Evolutionary conservation across 352 stramenopile genomes (phyloP).

Genomic region (Globisporangium cylindrosporum): DNA sequence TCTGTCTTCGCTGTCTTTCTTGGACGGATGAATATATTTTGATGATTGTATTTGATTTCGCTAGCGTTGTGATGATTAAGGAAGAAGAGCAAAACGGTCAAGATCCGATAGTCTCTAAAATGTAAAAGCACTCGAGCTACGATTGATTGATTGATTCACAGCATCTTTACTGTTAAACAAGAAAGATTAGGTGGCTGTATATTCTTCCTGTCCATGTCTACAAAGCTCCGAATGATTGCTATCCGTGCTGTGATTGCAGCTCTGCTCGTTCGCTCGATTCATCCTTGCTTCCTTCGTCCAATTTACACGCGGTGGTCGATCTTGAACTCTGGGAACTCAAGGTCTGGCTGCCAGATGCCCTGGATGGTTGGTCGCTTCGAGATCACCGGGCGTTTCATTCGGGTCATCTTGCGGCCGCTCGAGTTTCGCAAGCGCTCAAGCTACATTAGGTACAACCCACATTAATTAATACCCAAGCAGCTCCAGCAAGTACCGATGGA

Average conservation of each 20-base stretch:
- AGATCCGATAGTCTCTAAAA: background rate
- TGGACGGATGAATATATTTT: slow-evolving; percentile 22
- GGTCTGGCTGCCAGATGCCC: slow-evolving; percentile 86
- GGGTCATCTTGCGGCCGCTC: slow-evolving; percentile 87
- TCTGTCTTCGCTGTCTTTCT: background rate
- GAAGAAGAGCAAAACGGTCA: background rate
- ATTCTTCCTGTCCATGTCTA: background rate
- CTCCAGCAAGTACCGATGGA: background rate
- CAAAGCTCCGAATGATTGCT: background rate
- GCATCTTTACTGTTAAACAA: background rate
- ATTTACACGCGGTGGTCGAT: slow-evolving; percentile 60
- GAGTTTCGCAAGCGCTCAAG: slow-evolving; percentile 82
- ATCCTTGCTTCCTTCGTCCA: background rate
- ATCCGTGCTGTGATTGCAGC: background rate
- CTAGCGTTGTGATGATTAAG: background rate
- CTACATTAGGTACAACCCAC: slow-evolving; percentile 22
- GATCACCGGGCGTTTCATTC: slow-evolving; percentile 81
- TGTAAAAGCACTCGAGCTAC: background rate
- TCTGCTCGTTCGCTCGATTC: background rate
- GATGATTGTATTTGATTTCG: slow-evolving; percentile 17
- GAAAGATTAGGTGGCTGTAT: background rate
- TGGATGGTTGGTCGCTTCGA: slow-evolving; percentile 80
- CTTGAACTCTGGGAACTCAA: slow-evolving; percentile 84
- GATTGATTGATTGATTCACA: background rate
- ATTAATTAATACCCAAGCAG: background rate